Evolutionary conservation across 805 yeast genomes (phyloP).

Genomic region (Hanseniaspora guilliermondii): DNA sequence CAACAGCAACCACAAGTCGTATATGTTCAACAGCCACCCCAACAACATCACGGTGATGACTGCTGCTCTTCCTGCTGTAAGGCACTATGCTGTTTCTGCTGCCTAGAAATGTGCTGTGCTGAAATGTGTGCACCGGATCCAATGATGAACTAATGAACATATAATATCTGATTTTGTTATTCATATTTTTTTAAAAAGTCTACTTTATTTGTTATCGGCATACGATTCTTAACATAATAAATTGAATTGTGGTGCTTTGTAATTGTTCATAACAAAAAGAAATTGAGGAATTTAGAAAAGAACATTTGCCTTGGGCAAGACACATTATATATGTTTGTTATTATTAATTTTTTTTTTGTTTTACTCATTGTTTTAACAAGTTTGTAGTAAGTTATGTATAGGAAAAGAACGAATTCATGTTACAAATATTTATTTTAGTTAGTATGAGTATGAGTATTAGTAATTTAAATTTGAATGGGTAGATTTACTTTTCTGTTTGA

Average conservation of each 20-base stretch:
- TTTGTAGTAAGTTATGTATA: too few species aligned
- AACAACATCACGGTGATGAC: slow-evolving; percentile 16
- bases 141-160: not conserved
- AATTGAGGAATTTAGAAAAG: not conserved
- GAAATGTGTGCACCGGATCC: slow-evolving; percentile 11
- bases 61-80: slow-evolving; percentile 26
- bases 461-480: too few species aligned
- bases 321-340: too few species aligned
- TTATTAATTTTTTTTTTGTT: too few species aligned
- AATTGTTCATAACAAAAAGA: not conserved
- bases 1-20: slow-evolving; percentile 19
- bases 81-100: slow-evolving; percentile 25
- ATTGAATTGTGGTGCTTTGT: not conserved
- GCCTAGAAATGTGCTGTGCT: slow-evolving; percentile 24
- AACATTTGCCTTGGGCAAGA: not conserved
- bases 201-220: not conserved
- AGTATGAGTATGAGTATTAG: too few species aligned
- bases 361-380: too few species aligned
- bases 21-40: slow-evolving; percentile 22
- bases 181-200: not conserved
- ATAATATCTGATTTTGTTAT: too few species aligned
- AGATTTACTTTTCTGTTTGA: too few species aligned
- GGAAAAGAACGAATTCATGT: too few species aligned
- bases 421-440: too few species aligned
- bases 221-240: not conserved